A percentile compares a stretch with the other conserved stretches of the same genome.
These are phyloP conservation scores for Pythium insidiosum DNA, from an alignment of 352 stramenopile genomes.

Conservation along the genomic window DNA sequence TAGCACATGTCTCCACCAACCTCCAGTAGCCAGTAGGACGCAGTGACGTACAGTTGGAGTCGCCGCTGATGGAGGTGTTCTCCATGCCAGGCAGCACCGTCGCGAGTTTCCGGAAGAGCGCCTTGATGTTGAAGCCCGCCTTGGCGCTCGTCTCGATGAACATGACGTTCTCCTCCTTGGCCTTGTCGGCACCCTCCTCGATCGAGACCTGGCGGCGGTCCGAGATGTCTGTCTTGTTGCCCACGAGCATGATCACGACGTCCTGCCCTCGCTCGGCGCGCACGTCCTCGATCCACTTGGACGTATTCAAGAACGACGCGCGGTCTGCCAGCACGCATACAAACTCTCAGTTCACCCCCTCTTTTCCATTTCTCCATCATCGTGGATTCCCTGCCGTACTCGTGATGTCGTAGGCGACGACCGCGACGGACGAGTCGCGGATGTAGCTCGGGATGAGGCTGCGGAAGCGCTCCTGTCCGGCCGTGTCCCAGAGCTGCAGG, in stretches of 20 bases:
- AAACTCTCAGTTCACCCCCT: neutral
- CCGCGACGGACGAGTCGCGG: constrained; percentile 97
- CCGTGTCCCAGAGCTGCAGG: constrained; percentile 99
- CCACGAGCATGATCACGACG: constrained; percentile 99
- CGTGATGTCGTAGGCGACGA: constrained; percentile 99
- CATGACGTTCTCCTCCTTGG: constrained; percentile 97
- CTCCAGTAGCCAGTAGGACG: neutral
- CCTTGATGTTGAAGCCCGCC: constrained; percentile 97
- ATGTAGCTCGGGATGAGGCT: constrained; percentile 97
- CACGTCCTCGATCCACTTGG: constrained; percentile 99
- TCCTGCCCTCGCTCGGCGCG: constrained; percentile 96
- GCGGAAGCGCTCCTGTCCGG: constrained; percentile 94
- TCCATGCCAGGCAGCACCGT: constrained; percentile 95
- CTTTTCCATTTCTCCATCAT: neutral
- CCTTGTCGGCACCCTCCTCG: constrained; percentile 97
- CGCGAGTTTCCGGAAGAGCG: constrained; percentile 98
- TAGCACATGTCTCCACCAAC: constrained; percentile 2
- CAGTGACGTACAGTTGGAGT: constrained; percentile 68
- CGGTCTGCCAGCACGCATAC: constrained; percentile 61
- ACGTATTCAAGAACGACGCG: constrained; percentile 97
- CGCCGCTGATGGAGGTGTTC: constrained; percentile 83
- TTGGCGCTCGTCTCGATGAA: constrained; percentile 99
- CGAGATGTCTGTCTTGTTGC: constrained; percentile 99
- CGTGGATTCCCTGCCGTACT: constrained; percentile 68
- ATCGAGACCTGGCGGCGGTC: constrained; percentile 95